These are phyloP conservation scores for Corylus americana DNA, from an alignment of 306 rosid genomes.

Conservation along the genomic window DNA sequence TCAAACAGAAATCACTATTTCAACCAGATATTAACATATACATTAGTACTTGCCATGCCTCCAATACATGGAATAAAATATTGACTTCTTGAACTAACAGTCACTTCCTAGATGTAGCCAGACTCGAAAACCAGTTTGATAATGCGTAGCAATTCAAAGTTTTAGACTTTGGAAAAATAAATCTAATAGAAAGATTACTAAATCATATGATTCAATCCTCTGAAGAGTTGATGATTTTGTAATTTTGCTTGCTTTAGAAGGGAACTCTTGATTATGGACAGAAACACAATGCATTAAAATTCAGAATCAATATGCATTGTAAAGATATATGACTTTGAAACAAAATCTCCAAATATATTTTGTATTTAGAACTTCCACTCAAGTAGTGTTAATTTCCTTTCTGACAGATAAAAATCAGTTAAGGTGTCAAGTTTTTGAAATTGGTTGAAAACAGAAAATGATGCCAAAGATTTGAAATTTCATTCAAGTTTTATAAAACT, in stretches of 20 bases:
- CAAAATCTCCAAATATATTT: not conserved
- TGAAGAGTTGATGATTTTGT: not conserved
- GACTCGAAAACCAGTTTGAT: not conserved
- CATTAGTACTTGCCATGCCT: not conserved
- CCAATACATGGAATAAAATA: not conserved
- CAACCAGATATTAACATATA: not conserved
- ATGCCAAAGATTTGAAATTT: not conserved
- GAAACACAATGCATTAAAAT: not conserved
- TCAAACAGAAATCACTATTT: not conserved
- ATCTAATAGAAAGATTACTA: not conserved
- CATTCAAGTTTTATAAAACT: not conserved
- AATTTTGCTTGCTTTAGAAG: not conserved
- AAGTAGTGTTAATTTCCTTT: not conserved
- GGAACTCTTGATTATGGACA: not conserved
- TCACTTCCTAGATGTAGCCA: not conserved
- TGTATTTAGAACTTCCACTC: not conserved
- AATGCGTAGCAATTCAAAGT: not conserved
- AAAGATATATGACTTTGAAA: not conserved
- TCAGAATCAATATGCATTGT: not conserved
- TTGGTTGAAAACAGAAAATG: not conserved
- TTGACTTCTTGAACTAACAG: not conserved
- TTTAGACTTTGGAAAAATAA: not conserved
- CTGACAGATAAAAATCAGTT: not conserved
- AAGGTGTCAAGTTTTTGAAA: not conserved
- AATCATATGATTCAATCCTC: not conserved